phyloP scores from a whole-genome alignment of 2,329 filamentous ascomycete species.

The Venturia oleaginea region DNA sequence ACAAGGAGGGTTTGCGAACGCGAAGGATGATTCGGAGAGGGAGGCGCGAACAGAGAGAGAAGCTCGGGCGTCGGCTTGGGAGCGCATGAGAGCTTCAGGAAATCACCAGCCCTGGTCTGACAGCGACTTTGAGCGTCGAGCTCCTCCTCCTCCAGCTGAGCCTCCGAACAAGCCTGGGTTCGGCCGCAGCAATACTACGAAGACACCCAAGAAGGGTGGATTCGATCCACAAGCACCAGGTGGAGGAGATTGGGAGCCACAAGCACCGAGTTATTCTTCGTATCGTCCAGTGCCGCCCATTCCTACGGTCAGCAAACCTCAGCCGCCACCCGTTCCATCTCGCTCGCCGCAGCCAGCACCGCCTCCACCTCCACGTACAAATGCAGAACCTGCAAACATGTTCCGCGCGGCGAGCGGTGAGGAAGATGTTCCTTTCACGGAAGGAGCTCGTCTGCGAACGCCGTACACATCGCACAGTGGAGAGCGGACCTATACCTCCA shows the following conservation, averaged over 20 bases:
- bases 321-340: not conserved
- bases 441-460: constrained; percentile 40
- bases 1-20: constrained; percentile 16
- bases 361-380: constrained; percentile 6
- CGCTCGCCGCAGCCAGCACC: constrained; percentile 8
- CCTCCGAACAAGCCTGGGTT: constrained; percentile 21
- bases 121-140: constrained; percentile 10
- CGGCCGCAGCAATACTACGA: constrained; percentile 8
- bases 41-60: constrained; percentile 17
- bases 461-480: constrained; percentile 46
- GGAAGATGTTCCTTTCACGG: constrained; percentile 34
- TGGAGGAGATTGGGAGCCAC: constrained; percentile 13
- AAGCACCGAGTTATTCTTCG: constrained; percentile 11
- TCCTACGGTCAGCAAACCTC: constrained; percentile 8
- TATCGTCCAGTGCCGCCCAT: constrained; percentile 6
- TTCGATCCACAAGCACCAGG: constrained; percentile 14
- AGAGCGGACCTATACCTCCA: constrained; percentile 46
- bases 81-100: constrained; percentile 25
- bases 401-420: not conserved
- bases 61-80: constrained; percentile 29
- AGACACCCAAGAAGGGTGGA: constrained; percentile 1
- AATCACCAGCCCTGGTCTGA: constrained; percentile 9
- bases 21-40: constrained; percentile 18
- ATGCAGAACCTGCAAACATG: constrained; percentile 8
- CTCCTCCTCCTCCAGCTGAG: constrained; percentile 9